Conservation (phyloP, 2,329 filamentous ascomycete species). For the Tolypocladium sp. region DNA sequence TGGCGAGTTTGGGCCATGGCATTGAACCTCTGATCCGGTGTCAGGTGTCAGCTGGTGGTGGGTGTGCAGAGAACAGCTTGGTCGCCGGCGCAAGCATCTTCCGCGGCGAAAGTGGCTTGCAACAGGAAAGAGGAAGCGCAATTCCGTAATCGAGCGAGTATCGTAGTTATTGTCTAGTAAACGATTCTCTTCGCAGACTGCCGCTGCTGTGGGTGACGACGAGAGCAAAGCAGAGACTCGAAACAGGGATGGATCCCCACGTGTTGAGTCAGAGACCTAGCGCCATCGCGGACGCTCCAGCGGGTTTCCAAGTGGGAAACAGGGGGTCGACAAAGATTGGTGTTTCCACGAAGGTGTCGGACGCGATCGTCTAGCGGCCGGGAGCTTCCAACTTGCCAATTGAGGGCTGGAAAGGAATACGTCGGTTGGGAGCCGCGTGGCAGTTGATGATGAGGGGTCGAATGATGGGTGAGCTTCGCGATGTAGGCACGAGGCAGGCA, state of each 20-base stretch:
- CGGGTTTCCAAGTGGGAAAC: not conserved
- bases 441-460: not conserved
- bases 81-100: not conserved
- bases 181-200: not conserved
- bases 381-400: not conserved
- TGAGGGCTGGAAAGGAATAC: not conserved
- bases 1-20: not conserved
- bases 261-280: constrained; percentile 1
- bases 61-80: not conserved
- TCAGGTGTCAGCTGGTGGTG: not conserved
- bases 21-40: not conserved
- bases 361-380: not conserved
- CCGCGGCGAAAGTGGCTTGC: not conserved
- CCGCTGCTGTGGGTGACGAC: not conserved
- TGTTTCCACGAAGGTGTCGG: not conserved
- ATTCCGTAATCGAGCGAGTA: not conserved
- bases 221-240: not conserved
- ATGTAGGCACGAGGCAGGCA: too few species aligned
- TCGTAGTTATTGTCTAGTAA: not conserved
- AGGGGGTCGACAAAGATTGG: not conserved
- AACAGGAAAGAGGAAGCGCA: not conserved
- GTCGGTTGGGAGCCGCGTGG: not conserved
- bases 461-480: not conserved
- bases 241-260: not conserved
- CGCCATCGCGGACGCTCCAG: not conserved